Evolutionary conservation across 2,329 filamentous ascomycete species (phyloP).

Genomic region (Penicillium hordei): DNA sequence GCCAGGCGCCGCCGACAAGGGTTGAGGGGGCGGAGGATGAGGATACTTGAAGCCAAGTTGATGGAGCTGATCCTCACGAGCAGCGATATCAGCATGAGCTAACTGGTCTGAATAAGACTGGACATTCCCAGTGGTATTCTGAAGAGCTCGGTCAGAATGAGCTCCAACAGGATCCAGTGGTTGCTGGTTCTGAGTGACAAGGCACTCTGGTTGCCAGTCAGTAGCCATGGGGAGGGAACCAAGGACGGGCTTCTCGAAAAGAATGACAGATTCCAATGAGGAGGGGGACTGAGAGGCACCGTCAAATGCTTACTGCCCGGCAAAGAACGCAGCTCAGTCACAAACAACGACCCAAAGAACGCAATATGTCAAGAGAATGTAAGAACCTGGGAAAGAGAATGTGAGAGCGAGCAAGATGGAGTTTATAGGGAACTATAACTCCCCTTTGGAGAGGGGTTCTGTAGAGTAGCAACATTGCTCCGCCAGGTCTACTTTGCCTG

Average conservation of each 20-base stretch:
- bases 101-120: slow-evolving; percentile 42
- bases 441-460: slow-evolving; percentile 31
- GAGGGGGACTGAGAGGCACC: slow-evolving; percentile 31
- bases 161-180: slow-evolving; percentile 37
- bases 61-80: slow-evolving; percentile 38
- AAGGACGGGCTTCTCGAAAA: slow-evolving; percentile 37
- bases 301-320: slow-evolving; percentile 40
- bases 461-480: slow-evolving; percentile 38
- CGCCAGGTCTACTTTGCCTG: slow-evolving; percentile 36
- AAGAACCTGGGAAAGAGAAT: slow-evolving; percentile 46
- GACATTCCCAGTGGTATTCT: slow-evolving; percentile 46
- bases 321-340: slow-evolving; percentile 41
- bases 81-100: slow-evolving; percentile 28
- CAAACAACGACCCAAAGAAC: slow-evolving; percentile 39
- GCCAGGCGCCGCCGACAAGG: slow-evolving; percentile 25
- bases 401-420: slow-evolving; percentile 44
- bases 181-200: slow-evolving; percentile 39
- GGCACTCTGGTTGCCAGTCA: slow-evolving; percentile 44
- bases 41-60: slow-evolving; percentile 40
- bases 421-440: slow-evolving; percentile 42
- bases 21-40: slow-evolving; percentile 30
- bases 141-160: slow-evolving; percentile 40
- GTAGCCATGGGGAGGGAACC: slow-evolving; percentile 39
- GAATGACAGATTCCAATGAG: slow-evolving; percentile 45
- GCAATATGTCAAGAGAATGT: slow-evolving; percentile 45